Base-by-base conservation (phyloP, 1,284 basidiomycete genomes). In the Fomitopsis schrenkii region DNA sequence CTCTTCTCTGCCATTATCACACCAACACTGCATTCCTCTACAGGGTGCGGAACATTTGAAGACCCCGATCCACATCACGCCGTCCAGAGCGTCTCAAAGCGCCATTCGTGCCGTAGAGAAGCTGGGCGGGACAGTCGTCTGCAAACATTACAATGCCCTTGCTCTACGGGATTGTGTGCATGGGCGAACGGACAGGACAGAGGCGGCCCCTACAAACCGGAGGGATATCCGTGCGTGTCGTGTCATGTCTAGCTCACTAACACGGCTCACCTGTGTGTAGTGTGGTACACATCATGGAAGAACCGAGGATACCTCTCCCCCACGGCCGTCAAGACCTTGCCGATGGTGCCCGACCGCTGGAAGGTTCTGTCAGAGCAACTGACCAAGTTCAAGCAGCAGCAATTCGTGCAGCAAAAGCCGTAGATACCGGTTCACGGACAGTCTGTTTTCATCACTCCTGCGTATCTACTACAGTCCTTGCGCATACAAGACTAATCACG, bases 81-180 rank as follows among this genome's bases (percentile, higher is more conserved):
- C 95, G 36, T 94, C 95, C 4, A 83, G 93, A 62, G 97, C 94
- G 15, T 95, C 94, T 6, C 87, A 92, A 71, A 84, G 85, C 55
- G 96, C 97, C 1, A 95, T 98, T 58, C 75, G 84, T 56, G 92
- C 94, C 0, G 86, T 99, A 60, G 93, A 98, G 71, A 79, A 78
- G 10, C 82, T 81, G 4, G 94, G 95, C 17, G 97, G 97, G 19
- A 85, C 85, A 54, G 87, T 98, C 26, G 86, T 91, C 56, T 96
- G 95, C 77, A 90, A 94, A 69, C 98, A 95, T 75, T 97, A 98
- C 79, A 99, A 98, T 73, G 77, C 83, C 10, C 81, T 97, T 55
- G 88, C 92, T 0, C 80, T 99, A 55, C 83, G 87, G 44, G 93
- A 95, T 69, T 90, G 91, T 65, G 76, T 95, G 58, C 88, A 91